Evolutionary conservation across 352 stramenopile genomes (phyloP), one percentile per base, ranked within the genome.

Genomic region (Pythium guiyangense): DNA sequence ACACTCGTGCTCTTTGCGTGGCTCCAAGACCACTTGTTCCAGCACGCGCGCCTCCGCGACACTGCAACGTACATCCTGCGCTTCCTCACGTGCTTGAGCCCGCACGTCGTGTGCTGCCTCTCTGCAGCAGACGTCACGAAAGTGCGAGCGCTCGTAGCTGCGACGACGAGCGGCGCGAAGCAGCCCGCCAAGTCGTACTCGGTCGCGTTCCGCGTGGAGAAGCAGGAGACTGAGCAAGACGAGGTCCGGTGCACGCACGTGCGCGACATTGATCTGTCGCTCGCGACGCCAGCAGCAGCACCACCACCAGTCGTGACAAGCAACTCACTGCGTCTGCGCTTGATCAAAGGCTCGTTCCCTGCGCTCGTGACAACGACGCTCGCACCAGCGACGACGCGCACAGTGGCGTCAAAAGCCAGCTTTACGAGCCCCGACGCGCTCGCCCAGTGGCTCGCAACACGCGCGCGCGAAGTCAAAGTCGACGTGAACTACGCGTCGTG

Each of bases 51-150:
- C 17, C 58, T 90, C 18, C 75, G 80, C 1, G 77, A 84, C 43
- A 86, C 75, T 22, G 76, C 79, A 18, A 86, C 83, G 43, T 91
- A 89, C 20, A 69, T 89, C 39, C 54, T 93, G n/a, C n/a, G n/a
- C n/a, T n/a, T n/a, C n/a, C n/a, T n/a, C n/a, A n/a, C n/a, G n/a
- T n/a, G n/a, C n/a, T 35, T 64, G 34, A 64, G 58, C 6, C 39
- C 50, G 11, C 54, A 52, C 35, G 25, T 59, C 44, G 58, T 64
- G 25, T 64, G 58, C 39, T 64, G 58, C 29, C 50, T 64, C 20
- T 64, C 58, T 12, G 44, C 34, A 2, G 35, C 35, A 20, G 58
- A 64, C 50, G 17, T 59, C 11, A 39, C 25, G n/a, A 34, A n/a
- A 3, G 43, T 64, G 6, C 34, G 49, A n/a, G 29, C 54, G 12